Evolutionary conservation across 2,329 filamentous ascomycete genomes (phyloP).

Genomic region (Bipolaris bicolor): DNA sequence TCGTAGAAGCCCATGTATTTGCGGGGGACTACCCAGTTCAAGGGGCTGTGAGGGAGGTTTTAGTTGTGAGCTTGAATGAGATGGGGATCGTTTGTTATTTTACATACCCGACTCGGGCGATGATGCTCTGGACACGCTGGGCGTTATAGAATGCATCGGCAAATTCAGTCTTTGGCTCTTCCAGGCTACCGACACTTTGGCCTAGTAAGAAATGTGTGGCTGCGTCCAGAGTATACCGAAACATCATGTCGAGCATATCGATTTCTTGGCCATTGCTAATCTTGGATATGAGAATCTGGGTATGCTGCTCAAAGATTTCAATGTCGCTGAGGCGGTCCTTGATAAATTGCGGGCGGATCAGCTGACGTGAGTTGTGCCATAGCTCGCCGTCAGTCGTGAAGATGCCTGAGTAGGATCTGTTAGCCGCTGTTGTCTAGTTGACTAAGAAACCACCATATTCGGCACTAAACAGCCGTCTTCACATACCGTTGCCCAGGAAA

Average conservation of each 20-base stretch:
- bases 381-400: conserved; percentile 75
- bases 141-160: conserved; percentile 83
- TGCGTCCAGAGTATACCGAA: conserved; percentile 77
- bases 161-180: conserved; percentile 68
- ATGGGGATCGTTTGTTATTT: background rate
- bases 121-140: conserved; percentile 73
- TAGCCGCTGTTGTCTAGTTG: background rate
- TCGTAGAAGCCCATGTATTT: conserved; percentile 65
- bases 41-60: conserved; percentile 53
- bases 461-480: background rate
- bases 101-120: conserved; percentile 66
- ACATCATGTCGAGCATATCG: conserved; percentile 79
- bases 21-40: conserved; percentile 68
- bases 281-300: conserved; percentile 72
- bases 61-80: conserved; percentile 2
- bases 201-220: conserved; percentile 88
- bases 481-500: conserved; percentile 76
- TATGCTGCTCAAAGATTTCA: conserved; percentile 79
- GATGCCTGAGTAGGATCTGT: conserved; percentile 49
- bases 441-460: background rate
- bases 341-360: conserved; percentile 86
- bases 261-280: conserved; percentile 63
- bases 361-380: conserved; percentile 81
- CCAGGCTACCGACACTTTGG: conserved; percentile 68
- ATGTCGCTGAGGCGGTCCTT: conserved; percentile 83